These are phyloP conservation scores for Salix brachista DNA, from an alignment of 345 rosid species.

Conservation along the genomic window DNA sequence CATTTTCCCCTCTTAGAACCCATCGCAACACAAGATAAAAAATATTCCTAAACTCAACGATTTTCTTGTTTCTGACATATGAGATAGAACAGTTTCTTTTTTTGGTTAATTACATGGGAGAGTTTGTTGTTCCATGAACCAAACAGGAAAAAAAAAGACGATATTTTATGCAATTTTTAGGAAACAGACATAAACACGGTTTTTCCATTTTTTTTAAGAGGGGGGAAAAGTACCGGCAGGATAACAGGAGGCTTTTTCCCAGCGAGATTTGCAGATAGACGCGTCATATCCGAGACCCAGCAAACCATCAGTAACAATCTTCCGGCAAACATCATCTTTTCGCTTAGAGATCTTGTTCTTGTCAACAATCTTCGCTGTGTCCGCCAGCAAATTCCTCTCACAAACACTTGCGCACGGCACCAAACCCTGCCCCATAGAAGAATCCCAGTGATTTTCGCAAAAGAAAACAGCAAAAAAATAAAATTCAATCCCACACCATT, in stretches of 20 bases:
- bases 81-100: neutral
- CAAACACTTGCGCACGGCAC: conserved; percentile 41
- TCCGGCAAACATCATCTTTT: conserved; percentile 53
- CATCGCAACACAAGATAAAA: neutral
- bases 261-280: conserved; percentile 73
- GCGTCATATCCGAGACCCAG: conserved; percentile 65
- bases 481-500: neutral
- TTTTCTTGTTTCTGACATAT: neutral
- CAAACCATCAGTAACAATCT: conserved; percentile 49
- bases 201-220: neutral
- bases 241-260: conserved; percentile 68
- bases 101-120: neutral
- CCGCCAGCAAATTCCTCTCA: conserved; percentile 62
- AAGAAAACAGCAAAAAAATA: neutral
- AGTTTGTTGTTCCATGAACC: neutral
- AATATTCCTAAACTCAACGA: neutral
- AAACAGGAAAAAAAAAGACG: neutral
- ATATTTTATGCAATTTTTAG: neutral
- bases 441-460: neutral
- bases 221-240: conserved; percentile 57
- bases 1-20: neutral
- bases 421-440: conserved; percentile 45
- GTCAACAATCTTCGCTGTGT: conserved; percentile 67
- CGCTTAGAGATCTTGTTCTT: conserved; percentile 55
- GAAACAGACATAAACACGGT: neutral